Base-by-base conservation (phyloP, 129 eudicot species). In the Flaveria ramosissima region DNA sequence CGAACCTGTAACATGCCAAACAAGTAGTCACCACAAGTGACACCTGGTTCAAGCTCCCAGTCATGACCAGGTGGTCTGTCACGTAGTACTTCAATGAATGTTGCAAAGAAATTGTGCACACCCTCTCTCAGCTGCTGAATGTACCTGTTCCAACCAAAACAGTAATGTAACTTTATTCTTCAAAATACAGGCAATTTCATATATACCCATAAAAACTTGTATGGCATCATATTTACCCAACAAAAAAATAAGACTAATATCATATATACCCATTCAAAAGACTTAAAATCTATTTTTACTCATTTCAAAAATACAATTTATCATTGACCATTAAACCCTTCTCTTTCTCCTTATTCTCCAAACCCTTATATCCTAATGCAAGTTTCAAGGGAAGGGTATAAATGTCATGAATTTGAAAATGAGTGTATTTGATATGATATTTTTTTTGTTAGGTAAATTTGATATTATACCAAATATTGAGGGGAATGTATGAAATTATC, bases 11-110 rank as follows among this genome's bases (percentile, higher is more conserved):
- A 79, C 94, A 95, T 91, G 63, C 99, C 99, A 85, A 91, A 95
- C 42, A 94, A 86, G 85, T 95, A 95, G 89, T 95, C 97, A 83
- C 97, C 99, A 46, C 94, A 95, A 24, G 99, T 95, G 79, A 95
- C 97, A 5, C 99, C 99, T 50, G 96, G 96, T 76, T 95, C 99
- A 76, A 95, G 99, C 86, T 95, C 99, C 97, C 99, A 95, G 84
- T 95, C 99, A 66, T 91, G 97, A 84, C 99, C 99, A 68, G 97
- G 99, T 39, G 98, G 97, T 78, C 97, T 86, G 74, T 95, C 99
- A 53, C 94, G 97, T 71, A 95, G 81, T 12, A 95, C 99, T 86
- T 95, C 99, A 47, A 92, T 95, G 65, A 95, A 95, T 36, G 97
- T 95, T 65, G 84, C 99, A 78, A 95, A 95, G 83, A 95, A 95